Base-by-base conservation (phyloP, 2,329 filamentous ascomycete genomes). In the Hypoxylon sp. region DNA sequence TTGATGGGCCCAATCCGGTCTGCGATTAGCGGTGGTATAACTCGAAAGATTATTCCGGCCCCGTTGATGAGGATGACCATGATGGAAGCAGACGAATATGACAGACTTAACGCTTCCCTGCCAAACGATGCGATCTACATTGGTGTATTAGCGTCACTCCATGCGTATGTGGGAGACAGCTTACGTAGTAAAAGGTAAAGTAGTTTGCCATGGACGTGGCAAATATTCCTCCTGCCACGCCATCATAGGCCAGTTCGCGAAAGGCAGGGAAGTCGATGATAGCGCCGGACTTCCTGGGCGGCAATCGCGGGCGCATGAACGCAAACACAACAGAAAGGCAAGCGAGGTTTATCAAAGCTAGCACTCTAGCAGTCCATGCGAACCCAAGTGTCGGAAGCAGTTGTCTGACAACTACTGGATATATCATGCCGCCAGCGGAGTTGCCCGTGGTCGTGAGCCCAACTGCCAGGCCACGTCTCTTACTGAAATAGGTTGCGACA, bases 291-390 rank as follows among this genome's bases (percentile, higher is more conserved):
- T 71, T 74, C 20, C 74, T 68, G 6, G 74, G 74, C 13, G 73
- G 74, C 6, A 76, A 62, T 5, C 74, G 71, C 6, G 74, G 71
- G 6, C 73, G 67, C 74, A 76, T 74, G 56, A 76, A 75, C 8
- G 64, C 51, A 4, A 74, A 55, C 13, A 71, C 94, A 66, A 97
- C 88, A 26, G 97, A 89, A 49, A 98, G 89, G 24, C 92, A 92
- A 0, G 91, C 92, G 43, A 90, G 85, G 77, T 98, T 98, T 39
- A 93, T 73, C 26, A 76, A 75, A n/a, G 71, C 74, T 13, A 76
- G 68, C 6, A 75, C 72, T 48, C 74, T 69, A 15, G 73, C 69
- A 2, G 74, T 75, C 74, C 74, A 76, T 46, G 71, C 71, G 32
- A 76, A 76, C 2, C 74, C 74, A 3, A 76, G 20, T 8, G 49